Evolutionary conservation across 441 rosid genomes (phyloP).

Genomic region (Gossypium aridum): DNA sequence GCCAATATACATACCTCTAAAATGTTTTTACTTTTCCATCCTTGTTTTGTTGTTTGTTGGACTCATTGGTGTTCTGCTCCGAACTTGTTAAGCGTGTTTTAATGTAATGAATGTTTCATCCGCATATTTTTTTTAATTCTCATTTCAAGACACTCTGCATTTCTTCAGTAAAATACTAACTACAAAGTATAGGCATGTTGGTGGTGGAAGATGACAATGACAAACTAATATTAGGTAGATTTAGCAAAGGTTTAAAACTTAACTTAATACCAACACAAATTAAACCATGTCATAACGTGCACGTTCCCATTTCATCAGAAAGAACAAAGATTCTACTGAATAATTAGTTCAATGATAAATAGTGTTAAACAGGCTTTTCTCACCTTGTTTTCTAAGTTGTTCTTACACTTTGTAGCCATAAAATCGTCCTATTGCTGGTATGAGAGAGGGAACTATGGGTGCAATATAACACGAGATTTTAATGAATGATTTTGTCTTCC

Average conservation of each 20-base stretch:
- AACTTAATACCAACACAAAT: too few species aligned
- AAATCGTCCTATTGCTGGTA: neutral
- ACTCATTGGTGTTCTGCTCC: neutral
- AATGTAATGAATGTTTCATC: too few species aligned
- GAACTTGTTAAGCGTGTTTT: neutral
- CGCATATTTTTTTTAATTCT: too few species aligned
- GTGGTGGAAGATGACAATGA: too few species aligned
- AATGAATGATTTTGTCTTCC: slow-evolving; percentile 3
- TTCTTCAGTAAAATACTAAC: neutral
- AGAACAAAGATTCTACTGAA: neutral
- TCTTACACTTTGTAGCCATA: neutral
- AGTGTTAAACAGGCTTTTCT: neutral
- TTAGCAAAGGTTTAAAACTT: neutral
- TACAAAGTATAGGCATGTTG: too few species aligned
- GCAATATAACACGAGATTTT: neutral
- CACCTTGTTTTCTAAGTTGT: neutral
- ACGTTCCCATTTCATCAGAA: neutral
- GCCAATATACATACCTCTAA: neutral
- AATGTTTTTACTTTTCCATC: neutral
- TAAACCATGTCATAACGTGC: too few species aligned
- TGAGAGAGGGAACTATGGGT: neutral
- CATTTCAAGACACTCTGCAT: neutral
- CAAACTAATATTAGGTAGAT: neutral
- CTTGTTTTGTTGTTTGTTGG: neutral
- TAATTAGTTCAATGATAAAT: too few species aligned